Conservation (phyloP, 768 basidiomycete genomes). For the Postia placenta region DNA sequence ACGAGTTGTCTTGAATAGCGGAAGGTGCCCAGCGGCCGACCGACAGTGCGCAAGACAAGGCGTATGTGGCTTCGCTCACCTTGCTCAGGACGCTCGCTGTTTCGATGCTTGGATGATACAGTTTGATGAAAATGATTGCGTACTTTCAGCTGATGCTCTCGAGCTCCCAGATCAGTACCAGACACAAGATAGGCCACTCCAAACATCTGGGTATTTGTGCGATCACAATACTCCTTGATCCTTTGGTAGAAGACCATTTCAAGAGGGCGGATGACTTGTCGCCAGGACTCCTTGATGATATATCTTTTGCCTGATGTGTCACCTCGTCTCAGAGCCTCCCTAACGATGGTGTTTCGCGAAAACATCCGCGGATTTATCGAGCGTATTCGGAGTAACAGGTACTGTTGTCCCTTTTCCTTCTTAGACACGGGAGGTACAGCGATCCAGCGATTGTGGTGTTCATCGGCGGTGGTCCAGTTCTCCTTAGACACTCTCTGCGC, state of each 20-base stretch:
- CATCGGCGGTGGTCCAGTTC: background rate
- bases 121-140: background rate
- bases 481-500: background rate
- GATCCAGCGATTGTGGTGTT: background rate
- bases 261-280: background rate
- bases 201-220: background rate
- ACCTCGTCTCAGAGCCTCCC: background rate
- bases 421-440: background rate
- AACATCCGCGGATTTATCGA: background rate
- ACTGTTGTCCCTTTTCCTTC: background rate
- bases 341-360: background rate
- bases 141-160: background rate
- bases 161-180: background rate
- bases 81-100: no score
- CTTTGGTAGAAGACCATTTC: background rate
- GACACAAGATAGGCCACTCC: background rate
- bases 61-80: constrained; percentile 10
- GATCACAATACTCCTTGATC: background rate
- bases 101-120: background rate
- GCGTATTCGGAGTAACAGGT: background rate
- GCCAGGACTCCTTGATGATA: constrained; percentile 2
- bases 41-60: constrained; percentile 3
- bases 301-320: background rate
- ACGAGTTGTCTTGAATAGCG: background rate
- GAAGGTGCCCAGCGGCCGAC: background rate